Evolutionary conservation across 139 green algal species (phyloP).

Genomic region (Raphidocelis subcapitata): DNA sequence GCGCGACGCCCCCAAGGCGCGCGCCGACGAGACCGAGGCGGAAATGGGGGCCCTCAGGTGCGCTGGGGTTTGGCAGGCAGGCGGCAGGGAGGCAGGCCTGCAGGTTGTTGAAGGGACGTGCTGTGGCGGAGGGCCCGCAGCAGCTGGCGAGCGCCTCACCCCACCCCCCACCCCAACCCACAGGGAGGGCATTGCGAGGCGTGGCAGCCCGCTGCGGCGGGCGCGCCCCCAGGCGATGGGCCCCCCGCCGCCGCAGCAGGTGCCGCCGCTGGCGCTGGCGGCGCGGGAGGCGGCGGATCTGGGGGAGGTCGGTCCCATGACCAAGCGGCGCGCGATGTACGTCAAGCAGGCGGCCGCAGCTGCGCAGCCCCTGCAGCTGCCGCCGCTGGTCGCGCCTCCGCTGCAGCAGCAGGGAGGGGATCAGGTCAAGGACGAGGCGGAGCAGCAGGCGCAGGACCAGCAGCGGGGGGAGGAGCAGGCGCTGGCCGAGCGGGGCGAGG

Average conservation of each 20-base stretch:
- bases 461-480: constrained; percentile 1
- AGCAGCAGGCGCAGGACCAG: constrained; percentile 1
- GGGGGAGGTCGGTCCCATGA: not conserved
- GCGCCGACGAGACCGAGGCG: too few relatives aligned
- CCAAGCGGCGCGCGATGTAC: not conserved
- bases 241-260: not conserved
- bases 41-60: too few relatives aligned
- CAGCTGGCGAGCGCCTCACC: too few relatives aligned
- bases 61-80: too few relatives aligned
- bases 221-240: too few relatives aligned
- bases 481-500: not conserved
- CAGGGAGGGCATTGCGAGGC: too few relatives aligned
- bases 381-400: not conserved
- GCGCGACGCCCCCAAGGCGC: too few relatives aligned
- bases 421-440: not conserved
- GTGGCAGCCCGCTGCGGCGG: too few relatives aligned
- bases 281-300: not conserved
- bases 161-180: too few relatives aligned
- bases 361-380: not conserved
- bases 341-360: not conserved
- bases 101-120: too few relatives aligned
- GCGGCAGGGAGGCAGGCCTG: too few relatives aligned
- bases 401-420: constrained; percentile 9
- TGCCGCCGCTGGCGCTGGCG: not conserved
- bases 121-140: too few relatives aligned